Evolutionary conservation across 768 basidiomycete genomes (phyloP).

Genomic region (Suillus americanus): DNA sequence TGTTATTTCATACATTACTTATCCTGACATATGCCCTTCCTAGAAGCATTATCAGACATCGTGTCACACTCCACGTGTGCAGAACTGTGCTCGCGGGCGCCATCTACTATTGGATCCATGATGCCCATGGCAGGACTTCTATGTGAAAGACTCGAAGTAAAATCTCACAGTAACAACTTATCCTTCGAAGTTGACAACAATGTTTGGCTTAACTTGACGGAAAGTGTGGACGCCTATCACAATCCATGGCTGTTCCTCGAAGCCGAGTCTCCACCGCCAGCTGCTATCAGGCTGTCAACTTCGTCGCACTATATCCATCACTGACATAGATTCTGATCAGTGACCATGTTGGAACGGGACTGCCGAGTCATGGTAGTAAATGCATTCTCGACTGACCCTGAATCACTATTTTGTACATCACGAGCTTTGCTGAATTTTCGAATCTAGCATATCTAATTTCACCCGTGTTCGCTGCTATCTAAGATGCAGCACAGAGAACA

Average conservation of each 20-base stretch:
- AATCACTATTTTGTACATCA: background rate
- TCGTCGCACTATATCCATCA: background rate
- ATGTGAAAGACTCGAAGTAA: background rate
- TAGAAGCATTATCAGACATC: background rate
- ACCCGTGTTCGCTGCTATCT: background rate
- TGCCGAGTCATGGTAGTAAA: background rate
- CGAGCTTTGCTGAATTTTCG: background rate
- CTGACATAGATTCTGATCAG: background rate
- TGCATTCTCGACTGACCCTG: background rate
- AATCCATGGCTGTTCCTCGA: background rate
- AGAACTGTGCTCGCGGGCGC: background rate
- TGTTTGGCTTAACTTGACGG: background rate
- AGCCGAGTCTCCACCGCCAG: background rate
- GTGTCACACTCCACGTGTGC: background rate
- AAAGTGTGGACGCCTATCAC: background rate
- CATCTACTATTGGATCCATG: background rate
- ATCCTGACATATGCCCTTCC: background rate
- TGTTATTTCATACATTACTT: background rate
- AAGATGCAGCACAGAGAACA: background rate
- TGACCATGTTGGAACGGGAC: background rate
- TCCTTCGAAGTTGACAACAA: background rate
- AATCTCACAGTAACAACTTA: background rate
- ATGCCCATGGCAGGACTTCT: background rate
- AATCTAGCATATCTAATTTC: background rate
- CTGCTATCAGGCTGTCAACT: background rate